Conservation (phyloP, 225 moss, liverwort and hornwort species). For the Rhytidiadelphus loreus region DNA sequence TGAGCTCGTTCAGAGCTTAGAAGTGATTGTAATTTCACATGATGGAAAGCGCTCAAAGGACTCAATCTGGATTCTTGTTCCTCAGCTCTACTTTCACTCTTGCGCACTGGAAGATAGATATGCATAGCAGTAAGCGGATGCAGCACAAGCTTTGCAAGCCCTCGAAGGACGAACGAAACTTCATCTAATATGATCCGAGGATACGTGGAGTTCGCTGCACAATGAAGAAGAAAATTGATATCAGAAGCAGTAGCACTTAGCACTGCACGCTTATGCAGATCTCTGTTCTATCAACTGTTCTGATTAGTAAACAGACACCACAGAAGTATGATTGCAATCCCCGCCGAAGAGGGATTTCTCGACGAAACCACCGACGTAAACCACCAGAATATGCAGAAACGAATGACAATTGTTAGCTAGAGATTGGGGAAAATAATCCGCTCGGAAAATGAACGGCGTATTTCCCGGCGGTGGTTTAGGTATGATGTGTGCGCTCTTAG, state of each 20-base stretch:
- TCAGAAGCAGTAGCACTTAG: neutral
- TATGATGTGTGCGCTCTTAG: neutral
- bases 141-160: constrained; percentile 37
- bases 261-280: neutral
- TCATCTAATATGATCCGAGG: constrained; percentile 42
- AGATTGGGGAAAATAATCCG: neutral
- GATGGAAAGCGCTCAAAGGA: neutral
- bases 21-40: constrained; percentile 11
- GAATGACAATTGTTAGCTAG: too few species aligned
- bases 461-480: neutral
- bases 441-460: neutral
- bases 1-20: constrained; percentile 35
- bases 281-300: neutral
- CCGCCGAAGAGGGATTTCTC: neutral
- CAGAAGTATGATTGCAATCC: neutral
- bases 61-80: constrained; percentile 3
- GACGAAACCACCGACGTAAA: neutral
- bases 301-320: neutral
- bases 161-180: constrained; percentile 29
- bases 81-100: constrained; percentile 8
- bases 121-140: constrained; percentile 39
- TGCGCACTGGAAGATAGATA: constrained; percentile 10
- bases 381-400: neutral
- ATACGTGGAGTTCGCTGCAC: constrained; percentile 20
- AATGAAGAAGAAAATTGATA: neutral